A percentile compares a stretch with the other conserved stretches of the same genome.
phyloP scores from a whole-genome alignment of 768 basidiomycete genomes.

The Leccinellum albellum region DNA sequence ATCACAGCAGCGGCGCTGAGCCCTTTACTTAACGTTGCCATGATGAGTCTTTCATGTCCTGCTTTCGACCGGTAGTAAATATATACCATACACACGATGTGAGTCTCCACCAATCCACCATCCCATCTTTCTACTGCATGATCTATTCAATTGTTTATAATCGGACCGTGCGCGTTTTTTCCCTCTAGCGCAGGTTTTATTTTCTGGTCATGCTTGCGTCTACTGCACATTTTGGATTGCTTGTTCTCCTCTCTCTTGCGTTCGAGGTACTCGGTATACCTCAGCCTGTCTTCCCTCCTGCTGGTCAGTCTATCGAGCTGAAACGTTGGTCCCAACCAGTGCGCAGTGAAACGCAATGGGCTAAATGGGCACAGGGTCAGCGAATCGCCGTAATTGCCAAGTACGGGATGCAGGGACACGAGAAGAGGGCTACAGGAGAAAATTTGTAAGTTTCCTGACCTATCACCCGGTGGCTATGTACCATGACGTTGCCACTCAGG shows the following conservation, averaged over 20 bases:
- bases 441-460: constrained; percentile 38
- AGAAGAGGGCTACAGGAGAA: constrained; percentile 44
- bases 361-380: constrained; percentile 43
- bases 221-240: constrained; percentile 2
- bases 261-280: constrained; percentile 11
- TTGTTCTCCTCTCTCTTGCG: constrained; percentile 12
- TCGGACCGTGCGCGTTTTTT: not conserved
- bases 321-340: constrained; percentile 10
- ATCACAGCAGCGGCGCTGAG: not conserved
- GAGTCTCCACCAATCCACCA: not conserved
- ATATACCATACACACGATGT: constrained; percentile 4
- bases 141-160: constrained; percentile 4
- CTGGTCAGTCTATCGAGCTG: constrained; percentile 21
- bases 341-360: constrained; percentile 21
- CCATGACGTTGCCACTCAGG: constrained; percentile 30
- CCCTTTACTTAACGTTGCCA: not conserved
- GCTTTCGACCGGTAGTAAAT: not conserved
- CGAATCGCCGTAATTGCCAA: constrained; percentile 42
- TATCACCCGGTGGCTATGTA: not conserved
- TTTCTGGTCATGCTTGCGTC: constrained; percentile 8
- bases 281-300: constrained; percentile 5
- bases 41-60: not conserved
- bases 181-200: constrained; percentile 1
- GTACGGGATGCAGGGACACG: constrained; percentile 35
- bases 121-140: constrained; percentile 8